Conservation (phyloP, 2,329 filamentous ascomycete genomes). For the Talaromyces amestolkiae region DNA sequence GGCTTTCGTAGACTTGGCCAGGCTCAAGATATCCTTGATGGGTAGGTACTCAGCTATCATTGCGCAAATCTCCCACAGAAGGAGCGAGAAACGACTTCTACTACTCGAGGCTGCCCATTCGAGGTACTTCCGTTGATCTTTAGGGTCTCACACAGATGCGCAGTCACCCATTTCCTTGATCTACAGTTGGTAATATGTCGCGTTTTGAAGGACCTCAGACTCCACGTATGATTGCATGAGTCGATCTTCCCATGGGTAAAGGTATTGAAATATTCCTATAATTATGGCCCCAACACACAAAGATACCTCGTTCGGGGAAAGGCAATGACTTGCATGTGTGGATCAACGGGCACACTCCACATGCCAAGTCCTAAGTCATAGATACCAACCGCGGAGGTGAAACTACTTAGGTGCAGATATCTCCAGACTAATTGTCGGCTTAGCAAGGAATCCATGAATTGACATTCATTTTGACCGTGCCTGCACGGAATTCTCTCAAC, state of each 20-base stretch:
- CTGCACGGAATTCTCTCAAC: background rate
- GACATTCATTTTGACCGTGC: background rate
- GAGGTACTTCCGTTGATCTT: background rate
- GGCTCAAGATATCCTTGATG: conserved; percentile 5
- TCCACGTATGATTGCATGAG: background rate
- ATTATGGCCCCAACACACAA: conserved; percentile 11
- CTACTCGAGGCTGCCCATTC: background rate
- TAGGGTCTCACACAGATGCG: background rate
- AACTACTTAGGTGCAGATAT: no score
- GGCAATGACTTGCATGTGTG: conserved; percentile 9
- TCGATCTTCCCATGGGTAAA: conserved; percentile 17
- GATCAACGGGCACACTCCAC: no score
- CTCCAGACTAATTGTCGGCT: no score
- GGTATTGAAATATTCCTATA: background rate
- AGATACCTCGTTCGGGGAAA: conserved; percentile 1
- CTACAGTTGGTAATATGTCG: background rate
- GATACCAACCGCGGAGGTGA: no score
- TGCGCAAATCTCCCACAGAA: conserved; percentile 19
- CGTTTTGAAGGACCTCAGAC: conserved; percentile 2
- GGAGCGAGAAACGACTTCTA: conserved; percentile 8
- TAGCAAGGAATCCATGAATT: no score
- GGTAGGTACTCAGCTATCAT: conserved; percentile 13
- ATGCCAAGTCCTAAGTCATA: no score
- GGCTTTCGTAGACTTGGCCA: conserved; percentile 10
- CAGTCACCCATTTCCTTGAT: conserved; percentile 6